Evolutionary conservation across 108 stramenopile genomes (phyloP).

Genomic region (Pseudonitzschia delicatissima): DNA sequence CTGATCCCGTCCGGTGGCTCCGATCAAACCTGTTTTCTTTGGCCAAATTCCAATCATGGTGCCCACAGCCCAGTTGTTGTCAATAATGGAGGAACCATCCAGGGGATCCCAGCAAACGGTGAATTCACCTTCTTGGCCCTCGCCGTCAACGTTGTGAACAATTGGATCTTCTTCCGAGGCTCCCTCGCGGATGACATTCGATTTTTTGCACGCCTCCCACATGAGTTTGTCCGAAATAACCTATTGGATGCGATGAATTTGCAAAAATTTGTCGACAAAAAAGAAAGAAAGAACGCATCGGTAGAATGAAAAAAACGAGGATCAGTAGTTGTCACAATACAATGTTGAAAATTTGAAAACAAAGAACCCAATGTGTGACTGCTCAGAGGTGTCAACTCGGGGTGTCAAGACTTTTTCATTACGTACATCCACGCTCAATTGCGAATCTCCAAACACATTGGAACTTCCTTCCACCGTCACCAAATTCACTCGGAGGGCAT

Average conservation of each 20-base stretch:
- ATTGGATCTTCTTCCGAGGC: slow-evolving; percentile 70
- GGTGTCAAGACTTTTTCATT: too few relatives aligned
- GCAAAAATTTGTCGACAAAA: too few relatives aligned
- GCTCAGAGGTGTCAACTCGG: too few relatives aligned
- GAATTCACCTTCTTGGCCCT: slow-evolving; percentile 56
- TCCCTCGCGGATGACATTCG: slow-evolving; percentile 55
- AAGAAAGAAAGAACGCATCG: too few relatives aligned
- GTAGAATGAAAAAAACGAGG: slow-evolving; percentile 5
- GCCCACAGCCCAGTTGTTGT: slow-evolving; percentile 92
- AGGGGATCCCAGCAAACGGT: slow-evolving; percentile 94
- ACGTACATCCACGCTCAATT: slow-evolving; percentile 63
- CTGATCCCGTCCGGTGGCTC: slow-evolving; percentile 86
- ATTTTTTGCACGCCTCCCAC: slow-evolving; percentile 60
- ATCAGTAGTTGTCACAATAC: not conserved
- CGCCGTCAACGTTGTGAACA: slow-evolving; percentile 45
- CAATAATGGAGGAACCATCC: slow-evolving; percentile 92
- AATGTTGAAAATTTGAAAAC: not conserved
- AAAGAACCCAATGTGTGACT: not conserved
- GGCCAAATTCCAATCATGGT: slow-evolving; percentile 96
- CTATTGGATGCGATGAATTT: slow-evolving; percentile 4
- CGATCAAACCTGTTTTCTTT: slow-evolving; percentile 75
- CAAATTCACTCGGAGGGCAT: slow-evolving; percentile 56
- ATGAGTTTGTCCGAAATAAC: slow-evolving; percentile 64
- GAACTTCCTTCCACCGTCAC: slow-evolving; percentile 69
- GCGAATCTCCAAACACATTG: slow-evolving; percentile 69